phyloP scores from a whole-genome alignment of 2,329 filamentous ascomycete species.

The Pseudogymnoascus sp. region DNA sequence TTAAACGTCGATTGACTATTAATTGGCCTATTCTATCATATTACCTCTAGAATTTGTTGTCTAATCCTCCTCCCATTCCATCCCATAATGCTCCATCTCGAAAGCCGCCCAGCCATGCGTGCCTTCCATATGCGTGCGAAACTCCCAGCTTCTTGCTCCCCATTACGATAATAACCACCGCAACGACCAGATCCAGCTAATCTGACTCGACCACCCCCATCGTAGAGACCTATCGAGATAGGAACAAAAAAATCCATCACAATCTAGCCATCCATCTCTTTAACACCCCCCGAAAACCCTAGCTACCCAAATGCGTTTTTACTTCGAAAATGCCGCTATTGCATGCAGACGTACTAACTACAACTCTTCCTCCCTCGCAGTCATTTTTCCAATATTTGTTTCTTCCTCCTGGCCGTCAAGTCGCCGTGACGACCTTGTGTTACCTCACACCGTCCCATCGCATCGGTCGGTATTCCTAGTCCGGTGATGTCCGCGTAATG shows the following conservation, averaged over 20 bases:
- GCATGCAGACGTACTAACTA: constrained; percentile 4
- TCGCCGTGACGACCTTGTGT: background rate
- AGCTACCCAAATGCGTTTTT: background rate
- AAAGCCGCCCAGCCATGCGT: background rate
- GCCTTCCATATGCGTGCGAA: background rate
- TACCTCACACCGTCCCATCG: background rate
- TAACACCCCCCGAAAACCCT: background rate
- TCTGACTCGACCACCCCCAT: background rate
- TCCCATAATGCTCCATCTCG: background rate
- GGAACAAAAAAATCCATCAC: background rate
- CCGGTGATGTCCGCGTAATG: background rate
- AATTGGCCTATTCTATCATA: constrained; percentile 9
- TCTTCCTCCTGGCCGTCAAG: background rate
- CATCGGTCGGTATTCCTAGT: background rate
- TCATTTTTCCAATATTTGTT: background rate
- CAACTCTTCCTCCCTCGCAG: background rate
- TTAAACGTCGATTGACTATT: background rate
- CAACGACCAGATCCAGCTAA: background rate
- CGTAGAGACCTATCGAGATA: background rate
- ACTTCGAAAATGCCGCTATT: constrained; percentile 2
- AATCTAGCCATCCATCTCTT: background rate
- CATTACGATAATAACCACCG: background rate
- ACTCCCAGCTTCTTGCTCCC: background rate
- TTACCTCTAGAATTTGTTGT: background rate
- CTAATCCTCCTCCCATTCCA: constrained; percentile 6